Evolutionary conservation across 257 asterid genomes (phyloP).

Genomic region (Solanum arcanum): DNA sequence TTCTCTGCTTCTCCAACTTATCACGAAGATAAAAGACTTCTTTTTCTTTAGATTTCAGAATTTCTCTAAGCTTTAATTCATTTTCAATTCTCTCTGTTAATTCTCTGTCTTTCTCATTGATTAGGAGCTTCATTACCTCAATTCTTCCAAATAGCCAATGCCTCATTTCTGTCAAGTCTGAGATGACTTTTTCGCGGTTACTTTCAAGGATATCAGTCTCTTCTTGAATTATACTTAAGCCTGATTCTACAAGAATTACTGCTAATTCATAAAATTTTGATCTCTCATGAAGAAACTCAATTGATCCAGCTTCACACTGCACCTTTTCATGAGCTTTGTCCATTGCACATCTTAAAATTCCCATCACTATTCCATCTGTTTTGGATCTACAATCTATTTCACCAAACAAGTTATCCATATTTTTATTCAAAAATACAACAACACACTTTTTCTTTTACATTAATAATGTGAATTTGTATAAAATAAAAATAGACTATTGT

Average conservation of each 20-base stretch:
- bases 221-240: slow-evolving; percentile 42
- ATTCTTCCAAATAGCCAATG: slow-evolving; percentile 50
- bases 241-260: slow-evolving; percentile 52
- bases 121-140: slow-evolving; percentile 38
- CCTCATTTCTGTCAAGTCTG: slow-evolving; percentile 47
- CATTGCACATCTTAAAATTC: slow-evolving; percentile 65
- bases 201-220: slow-evolving; percentile 42
- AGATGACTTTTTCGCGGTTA: slow-evolving; percentile 32
- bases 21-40: slow-evolving; percentile 24
- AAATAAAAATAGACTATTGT: not conserved
- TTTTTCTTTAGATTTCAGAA: slow-evolving; percentile 38
- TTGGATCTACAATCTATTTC: slow-evolving; percentile 47
- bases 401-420: slow-evolving; percentile 52
- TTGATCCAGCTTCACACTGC: slow-evolving; percentile 52
- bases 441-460: not conserved
- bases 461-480: not conserved
- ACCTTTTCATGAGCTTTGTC: slow-evolving; percentile 62
- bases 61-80: slow-evolving; percentile 33
- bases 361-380: slow-evolving; percentile 54
- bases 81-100: slow-evolving; percentile 38
- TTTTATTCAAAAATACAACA: not conserved
- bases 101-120: slow-evolving; percentile 48
- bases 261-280: slow-evolving; percentile 63
- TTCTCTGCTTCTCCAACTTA: slow-evolving; percentile 22
- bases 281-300: slow-evolving; percentile 55